Percentiles rank a stretch among this genome's conserved stretches.
phyloP scores from a whole-genome alignment of 1,139 yeast species.

The Yamadazyma diospyri region DNA sequence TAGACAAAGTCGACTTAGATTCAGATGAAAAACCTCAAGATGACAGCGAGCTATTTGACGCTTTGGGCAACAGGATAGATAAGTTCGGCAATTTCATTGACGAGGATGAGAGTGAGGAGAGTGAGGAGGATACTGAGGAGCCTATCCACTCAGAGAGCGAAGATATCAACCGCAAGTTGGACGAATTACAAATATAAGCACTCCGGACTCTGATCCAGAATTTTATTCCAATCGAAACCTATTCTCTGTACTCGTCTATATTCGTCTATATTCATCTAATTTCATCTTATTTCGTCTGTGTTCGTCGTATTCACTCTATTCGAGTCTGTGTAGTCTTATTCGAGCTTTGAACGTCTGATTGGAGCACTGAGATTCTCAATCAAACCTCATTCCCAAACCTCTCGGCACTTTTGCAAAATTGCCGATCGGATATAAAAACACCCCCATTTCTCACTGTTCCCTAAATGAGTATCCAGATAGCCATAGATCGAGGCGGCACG shows the following conservation, averaged over 20 bases:
- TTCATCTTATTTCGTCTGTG: no score
- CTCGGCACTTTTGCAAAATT: not conserved
- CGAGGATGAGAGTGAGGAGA: constrained; percentile 2
- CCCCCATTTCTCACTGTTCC: constrained; percentile 1
- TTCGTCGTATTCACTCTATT: no score
- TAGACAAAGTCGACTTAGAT: constrained; percentile 4
- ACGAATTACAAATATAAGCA: constrained; percentile 1
- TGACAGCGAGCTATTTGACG: constrained; percentile 10
- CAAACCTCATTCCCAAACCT: no score
- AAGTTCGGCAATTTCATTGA: constrained; percentile 5
- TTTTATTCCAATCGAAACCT: no score
- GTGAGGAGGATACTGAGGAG: constrained; percentile 11
- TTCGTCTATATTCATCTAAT: no score
- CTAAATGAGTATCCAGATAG: constrained; percentile 15
- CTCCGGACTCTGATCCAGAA: no score
- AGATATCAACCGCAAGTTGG: not conserved
- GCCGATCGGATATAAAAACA: constrained; percentile 1
- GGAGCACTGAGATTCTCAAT: no score
- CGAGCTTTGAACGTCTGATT: no score
- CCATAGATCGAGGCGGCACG: constrained; percentile 73
- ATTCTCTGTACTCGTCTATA: not conserved
- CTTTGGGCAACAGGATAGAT: constrained; percentile 9
- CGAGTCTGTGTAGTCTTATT: no score
- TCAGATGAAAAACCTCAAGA: constrained; percentile 6
- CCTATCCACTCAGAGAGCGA: no score